phyloP scores from a whole-genome alignment of 495 filamentous ascomycete genomes.

The Aspergillus affinis region DNA sequence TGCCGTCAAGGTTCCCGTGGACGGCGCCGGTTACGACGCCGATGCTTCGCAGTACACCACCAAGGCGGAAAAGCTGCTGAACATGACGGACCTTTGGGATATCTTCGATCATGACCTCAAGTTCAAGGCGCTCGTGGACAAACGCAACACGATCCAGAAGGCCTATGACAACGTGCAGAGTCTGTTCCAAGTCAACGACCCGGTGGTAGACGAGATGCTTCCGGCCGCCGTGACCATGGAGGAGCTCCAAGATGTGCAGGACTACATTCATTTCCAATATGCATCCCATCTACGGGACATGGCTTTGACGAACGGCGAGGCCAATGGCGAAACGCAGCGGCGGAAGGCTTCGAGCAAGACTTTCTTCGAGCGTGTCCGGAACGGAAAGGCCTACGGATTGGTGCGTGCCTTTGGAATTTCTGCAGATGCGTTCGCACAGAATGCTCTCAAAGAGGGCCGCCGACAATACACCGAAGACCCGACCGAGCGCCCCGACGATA shows the following conservation, averaged over 20 bases:
- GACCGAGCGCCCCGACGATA: constrained; percentile 68
- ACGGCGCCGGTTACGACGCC: constrained; percentile 53
- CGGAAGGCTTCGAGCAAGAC: constrained; percentile 73
- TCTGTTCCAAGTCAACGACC: constrained; percentile 45
- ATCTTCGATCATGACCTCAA: constrained; percentile 93
- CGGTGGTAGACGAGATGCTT: constrained; percentile 77
- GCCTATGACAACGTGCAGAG: constrained; percentile 70
- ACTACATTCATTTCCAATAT: constrained; percentile 96
- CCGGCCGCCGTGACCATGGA: constrained; percentile 76
- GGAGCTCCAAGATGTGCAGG: constrained; percentile 92
- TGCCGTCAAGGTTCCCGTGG: constrained; percentile 65
- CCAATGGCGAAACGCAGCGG: constrained; percentile 57
- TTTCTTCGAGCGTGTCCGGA: constrained; percentile 79
- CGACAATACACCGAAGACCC: constrained; percentile 84
- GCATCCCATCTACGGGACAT: constrained; percentile 77
- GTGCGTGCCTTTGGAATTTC: constrained; percentile 90
- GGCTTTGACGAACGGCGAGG: constrained; percentile 54
- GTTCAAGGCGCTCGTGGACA: constrained; percentile 86
- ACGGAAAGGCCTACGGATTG: constrained; percentile 72
- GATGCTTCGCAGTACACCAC: constrained; percentile 71
- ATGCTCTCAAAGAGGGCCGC: constrained; percentile 72
- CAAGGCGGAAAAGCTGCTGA: constrained; percentile 82
- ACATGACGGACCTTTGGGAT: constrained; percentile 91
- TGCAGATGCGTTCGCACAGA: constrained; percentile 81
- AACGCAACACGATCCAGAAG: constrained; percentile 77